Conservation (phyloP, 306 rosid species). For the Pyrus pyrifolia region DNA sequence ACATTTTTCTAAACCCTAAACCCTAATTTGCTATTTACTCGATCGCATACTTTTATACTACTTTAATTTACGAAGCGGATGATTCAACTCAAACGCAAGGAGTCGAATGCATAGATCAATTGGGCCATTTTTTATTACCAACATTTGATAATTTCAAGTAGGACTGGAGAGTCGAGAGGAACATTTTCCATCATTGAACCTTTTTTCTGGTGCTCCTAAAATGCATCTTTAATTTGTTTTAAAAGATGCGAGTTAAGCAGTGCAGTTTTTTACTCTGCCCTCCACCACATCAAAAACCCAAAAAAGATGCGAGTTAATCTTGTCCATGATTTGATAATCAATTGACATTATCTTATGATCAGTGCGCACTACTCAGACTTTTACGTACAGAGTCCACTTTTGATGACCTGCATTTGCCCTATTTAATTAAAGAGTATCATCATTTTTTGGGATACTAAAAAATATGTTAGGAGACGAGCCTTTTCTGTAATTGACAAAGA, state of each 20-base stretch:
- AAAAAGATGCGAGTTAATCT: not conserved
- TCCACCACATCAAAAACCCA: too few relatives aligned
- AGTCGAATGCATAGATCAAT: too few relatives aligned
- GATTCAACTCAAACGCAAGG: not conserved
- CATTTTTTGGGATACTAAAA: too few relatives aligned
- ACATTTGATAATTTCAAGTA: not conserved
- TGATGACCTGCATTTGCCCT: not conserved
- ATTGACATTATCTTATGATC: not conserved
- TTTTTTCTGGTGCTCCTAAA: not conserved
- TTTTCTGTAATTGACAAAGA: not conserved
- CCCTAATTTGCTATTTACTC: too few relatives aligned
- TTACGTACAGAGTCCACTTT: not conserved
- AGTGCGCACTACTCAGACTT: not conserved
- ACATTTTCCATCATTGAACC: not conserved
- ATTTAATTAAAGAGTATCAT: not conserved
- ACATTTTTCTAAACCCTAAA: too few relatives aligned
- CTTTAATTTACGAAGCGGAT: too few relatives aligned
- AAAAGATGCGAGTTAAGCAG: not conserved
- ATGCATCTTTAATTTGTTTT: not conserved
- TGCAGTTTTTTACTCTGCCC: too few relatives aligned
- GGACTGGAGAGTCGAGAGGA: not conserved
- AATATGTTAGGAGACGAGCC: not conserved
- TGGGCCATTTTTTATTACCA: too few relatives aligned
- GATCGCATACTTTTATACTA: too few relatives aligned
- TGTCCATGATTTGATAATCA: not conserved